These are phyloP conservation scores for Barnettozyma vustinii DNA, from an alignment of 805 yeast genomes.

Conservation along the genomic window DNA sequence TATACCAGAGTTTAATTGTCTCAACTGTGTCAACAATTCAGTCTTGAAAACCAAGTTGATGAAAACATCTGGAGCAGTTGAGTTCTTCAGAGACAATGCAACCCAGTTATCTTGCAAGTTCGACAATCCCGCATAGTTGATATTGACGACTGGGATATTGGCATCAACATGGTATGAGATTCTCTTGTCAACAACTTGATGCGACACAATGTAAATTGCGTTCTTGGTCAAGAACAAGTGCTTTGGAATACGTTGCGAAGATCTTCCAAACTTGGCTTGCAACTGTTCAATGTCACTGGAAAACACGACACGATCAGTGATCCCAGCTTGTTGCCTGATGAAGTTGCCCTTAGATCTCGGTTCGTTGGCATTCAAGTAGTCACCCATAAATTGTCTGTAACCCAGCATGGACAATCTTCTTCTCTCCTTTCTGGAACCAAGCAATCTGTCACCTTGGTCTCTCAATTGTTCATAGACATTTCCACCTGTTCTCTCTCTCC, in stretches of 20 bases:
- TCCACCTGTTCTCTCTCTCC: constrained; percentile 77
- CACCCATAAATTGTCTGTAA: constrained; percentile 89
- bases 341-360: constrained; percentile 72
- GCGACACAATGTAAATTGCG: constrained; percentile 65
- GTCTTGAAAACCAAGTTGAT: constrained; percentile 83
- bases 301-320: constrained; percentile 66
- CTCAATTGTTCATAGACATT: constrained; percentile 79
- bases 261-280: constrained; percentile 85
- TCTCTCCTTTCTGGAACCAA: constrained; percentile 79
- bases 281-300: constrained; percentile 79
- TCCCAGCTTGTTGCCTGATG: constrained; percentile 61
- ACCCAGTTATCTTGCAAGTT: constrained; percentile 89
- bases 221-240: constrained; percentile 63
- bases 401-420: constrained; percentile 85
- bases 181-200: constrained; percentile 60
- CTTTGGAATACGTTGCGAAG: constrained; percentile 73
- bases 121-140: constrained; percentile 63
- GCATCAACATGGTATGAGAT: constrained; percentile 57
- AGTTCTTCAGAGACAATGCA: constrained; percentile 40
- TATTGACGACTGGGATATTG: constrained; percentile 51
- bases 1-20: constrained; percentile 51
- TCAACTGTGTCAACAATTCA: constrained; percentile 73
- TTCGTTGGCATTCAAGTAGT: constrained; percentile 81
- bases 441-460: constrained; percentile 70
- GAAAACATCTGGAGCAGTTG: constrained; percentile 66